Conservation (phyloP, 257 asterid genomes). For the Ajuga chamaepitys region DNA sequence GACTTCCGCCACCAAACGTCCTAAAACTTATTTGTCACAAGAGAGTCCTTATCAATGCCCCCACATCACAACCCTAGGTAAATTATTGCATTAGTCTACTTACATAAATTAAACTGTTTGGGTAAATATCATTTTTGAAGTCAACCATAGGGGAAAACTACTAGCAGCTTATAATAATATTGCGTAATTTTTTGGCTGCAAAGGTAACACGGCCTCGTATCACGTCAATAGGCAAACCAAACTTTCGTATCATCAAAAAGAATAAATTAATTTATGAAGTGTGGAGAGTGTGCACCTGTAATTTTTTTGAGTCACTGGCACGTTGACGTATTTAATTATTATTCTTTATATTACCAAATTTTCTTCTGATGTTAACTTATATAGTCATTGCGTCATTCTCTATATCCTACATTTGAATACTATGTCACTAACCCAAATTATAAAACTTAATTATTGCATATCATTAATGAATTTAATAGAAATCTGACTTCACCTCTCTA, state of each 20-base stretch:
- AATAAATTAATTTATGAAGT: neutral
- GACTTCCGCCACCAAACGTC: too few relatives aligned
- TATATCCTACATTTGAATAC: neutral
- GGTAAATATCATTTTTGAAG: neutral
- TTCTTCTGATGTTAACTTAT: neutral
- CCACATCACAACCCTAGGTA: too few relatives aligned
- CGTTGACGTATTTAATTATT: neutral
- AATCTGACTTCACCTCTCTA: neutral
- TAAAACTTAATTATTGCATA: too few relatives aligned
- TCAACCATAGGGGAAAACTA: neutral
- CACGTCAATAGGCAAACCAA: slow-evolving; percentile 1
- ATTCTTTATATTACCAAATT: neutral
- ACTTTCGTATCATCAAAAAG: neutral
- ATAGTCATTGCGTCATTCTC: neutral
- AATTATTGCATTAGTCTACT: too few relatives aligned
- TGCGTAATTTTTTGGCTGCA: neutral
- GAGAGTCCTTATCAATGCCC: too few relatives aligned
- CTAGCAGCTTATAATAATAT: neutral
- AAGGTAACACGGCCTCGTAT: neutral
- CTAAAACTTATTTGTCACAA: too few relatives aligned
- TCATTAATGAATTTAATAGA: too few relatives aligned
- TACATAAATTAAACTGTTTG: too few relatives aligned
- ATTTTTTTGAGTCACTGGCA: neutral
- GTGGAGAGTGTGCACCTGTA: neutral
- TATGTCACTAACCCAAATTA: neutral